These are phyloP conservation scores for Candida cerambycidarum DNA, from an alignment of 805 yeast genomes.

Conservation along the genomic window DNA sequence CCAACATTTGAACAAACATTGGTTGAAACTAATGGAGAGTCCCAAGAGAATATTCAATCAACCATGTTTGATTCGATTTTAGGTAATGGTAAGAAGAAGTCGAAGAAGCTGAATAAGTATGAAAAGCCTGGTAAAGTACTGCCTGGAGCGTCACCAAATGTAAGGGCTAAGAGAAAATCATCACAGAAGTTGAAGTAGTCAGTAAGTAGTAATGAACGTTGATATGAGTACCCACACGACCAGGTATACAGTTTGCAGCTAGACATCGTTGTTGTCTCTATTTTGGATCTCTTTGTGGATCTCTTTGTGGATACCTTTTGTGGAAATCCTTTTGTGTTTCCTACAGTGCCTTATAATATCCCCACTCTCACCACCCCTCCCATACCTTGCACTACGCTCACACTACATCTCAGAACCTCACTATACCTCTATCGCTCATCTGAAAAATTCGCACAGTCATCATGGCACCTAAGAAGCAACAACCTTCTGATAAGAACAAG, in stretches of 20 bases:
- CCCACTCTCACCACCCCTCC: too few relatives aligned
- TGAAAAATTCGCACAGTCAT: not conserved
- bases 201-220: not conserved
- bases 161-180: slow-evolving; percentile 19
- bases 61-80: slow-evolving; percentile 27
- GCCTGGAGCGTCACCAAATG: slow-evolving; percentile 10
- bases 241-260: too few relatives aligned
- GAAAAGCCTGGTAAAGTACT: slow-evolving; percentile 1
- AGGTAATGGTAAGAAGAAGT: slow-evolving; percentile 26
- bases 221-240: too few relatives aligned
- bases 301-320: too few relatives aligned
- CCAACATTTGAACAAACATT: slow-evolving; percentile 24
- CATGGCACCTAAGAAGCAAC: slow-evolving; percentile 83
- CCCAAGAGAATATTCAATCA: slow-evolving; percentile 4
- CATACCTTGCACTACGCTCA: too few relatives aligned
- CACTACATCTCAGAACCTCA: too few relatives aligned
- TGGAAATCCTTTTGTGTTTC: too few relatives aligned
- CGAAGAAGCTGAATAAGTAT: slow-evolving; percentile 15
- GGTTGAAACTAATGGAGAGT: slow-evolving; percentile 6
- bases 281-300: too few relatives aligned
- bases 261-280: too few relatives aligned
- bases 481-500: slow-evolving; percentile 58
- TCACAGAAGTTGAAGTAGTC: slow-evolving; percentile 22
- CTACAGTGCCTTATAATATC: too few relatives aligned
- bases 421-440: too few relatives aligned